These are phyloP conservation scores for Artemisia argyi DNA, from an alignment of 129 eudicot genomes.

Conservation along the genomic window DNA sequence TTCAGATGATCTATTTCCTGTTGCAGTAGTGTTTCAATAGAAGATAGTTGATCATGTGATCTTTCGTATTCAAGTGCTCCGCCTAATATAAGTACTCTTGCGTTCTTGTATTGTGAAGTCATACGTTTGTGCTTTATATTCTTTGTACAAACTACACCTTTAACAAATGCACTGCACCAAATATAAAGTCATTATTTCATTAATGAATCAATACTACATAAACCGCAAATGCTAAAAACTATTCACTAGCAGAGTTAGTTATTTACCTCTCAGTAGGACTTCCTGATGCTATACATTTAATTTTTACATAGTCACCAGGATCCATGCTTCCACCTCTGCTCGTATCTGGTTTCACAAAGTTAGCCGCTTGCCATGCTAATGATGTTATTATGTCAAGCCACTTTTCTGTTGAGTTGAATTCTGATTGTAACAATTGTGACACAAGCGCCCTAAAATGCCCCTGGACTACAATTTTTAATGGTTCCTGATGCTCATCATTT, in stretches of 20 bases:
- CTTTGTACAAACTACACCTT: conserved; percentile 95
- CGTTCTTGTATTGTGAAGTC: conserved; percentile 82
- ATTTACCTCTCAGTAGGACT: conserved; percentile 67
- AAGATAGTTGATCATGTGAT: conserved; percentile 68
- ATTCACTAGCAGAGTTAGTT: not conserved
- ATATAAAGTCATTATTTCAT: not conserved
- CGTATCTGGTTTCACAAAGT: conserved; percentile 85
- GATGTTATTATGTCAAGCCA: conserved; percentile 80
- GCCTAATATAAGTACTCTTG: conserved; percentile 77
- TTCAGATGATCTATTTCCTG: conserved; percentile 91
- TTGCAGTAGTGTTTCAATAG: conserved; percentile 75
- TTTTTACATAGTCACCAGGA: conserved; percentile 84
- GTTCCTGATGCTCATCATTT: conserved; percentile 51
- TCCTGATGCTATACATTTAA: conserved; percentile 90
- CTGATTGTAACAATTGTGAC: conserved; percentile 72
- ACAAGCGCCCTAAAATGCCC: conserved; percentile 97
- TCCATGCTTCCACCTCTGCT: conserved; percentile 98
- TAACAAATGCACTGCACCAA: conserved; percentile 65
- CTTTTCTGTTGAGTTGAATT: conserved; percentile 52
- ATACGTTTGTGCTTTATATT: conserved; percentile 92
- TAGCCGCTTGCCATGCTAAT: conserved; percentile 97
- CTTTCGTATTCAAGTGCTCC: conserved; percentile 96
- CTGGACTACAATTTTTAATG: conserved; percentile 53
- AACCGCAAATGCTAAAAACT: not conserved
- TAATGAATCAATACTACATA: not conserved